A percentile compares a stretch with the other conserved stretches of the same genome.
Conservation (phyloP, 345 rosid species). For the Anastatica hierochuntica region DNA sequence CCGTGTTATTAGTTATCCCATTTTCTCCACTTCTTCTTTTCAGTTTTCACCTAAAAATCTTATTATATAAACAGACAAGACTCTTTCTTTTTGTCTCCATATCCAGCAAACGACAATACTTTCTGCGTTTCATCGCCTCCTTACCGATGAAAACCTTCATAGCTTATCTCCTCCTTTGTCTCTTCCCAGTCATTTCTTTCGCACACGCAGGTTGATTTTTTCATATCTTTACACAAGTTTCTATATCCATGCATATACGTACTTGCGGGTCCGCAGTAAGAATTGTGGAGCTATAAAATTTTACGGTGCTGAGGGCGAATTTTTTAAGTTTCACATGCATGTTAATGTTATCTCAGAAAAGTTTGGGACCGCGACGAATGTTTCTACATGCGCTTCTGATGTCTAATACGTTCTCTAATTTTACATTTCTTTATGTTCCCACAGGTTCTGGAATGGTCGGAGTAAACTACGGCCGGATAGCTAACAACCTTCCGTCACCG, state of each 20-base stretch:
- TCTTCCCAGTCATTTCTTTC: conserved; percentile 20
- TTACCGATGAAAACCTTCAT: too few relatives aligned
- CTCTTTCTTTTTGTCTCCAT: neutral
- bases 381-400: too few relatives aligned
- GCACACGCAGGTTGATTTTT: conserved; percentile 27
- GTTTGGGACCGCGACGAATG: too few relatives aligned
- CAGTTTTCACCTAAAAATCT: neutral
- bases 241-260: too few relatives aligned
- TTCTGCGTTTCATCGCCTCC: neutral
- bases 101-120: neutral
- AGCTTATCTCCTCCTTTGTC: conserved; percentile 22
- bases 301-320: too few relatives aligned
- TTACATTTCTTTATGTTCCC: neutral
- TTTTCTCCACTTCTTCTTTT: neutral
- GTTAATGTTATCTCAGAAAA: too few relatives aligned
- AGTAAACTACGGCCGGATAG: conserved; percentile 80
- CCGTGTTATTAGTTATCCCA: neutral
- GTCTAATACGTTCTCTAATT: neutral
- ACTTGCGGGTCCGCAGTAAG: too few relatives aligned
- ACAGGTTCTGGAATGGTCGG: conserved; percentile 53
- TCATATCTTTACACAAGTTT: too few relatives aligned
- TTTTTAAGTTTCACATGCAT: too few relatives aligned
- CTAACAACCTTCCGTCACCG: conserved; percentile 62
- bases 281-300: too few relatives aligned
- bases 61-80: too few relatives aligned